Conservation (phyloP, 805 yeast species). For the Kuraishia capsulata region DNA sequence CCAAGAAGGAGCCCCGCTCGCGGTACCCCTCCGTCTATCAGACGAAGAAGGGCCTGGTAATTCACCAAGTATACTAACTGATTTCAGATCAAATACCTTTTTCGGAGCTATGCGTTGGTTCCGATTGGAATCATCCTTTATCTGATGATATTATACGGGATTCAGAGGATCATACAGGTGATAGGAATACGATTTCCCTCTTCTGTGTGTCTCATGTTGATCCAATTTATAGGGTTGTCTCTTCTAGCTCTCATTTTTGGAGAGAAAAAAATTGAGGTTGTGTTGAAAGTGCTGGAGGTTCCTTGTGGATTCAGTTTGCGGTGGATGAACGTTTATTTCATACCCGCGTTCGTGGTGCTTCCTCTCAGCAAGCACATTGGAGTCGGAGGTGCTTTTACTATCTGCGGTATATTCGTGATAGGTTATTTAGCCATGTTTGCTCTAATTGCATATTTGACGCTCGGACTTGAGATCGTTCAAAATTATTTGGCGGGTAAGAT, state of each 20-base stretch:
- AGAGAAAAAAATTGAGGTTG: conserved; percentile 15
- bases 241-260: conserved; percentile 27
- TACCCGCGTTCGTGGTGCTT: conserved; percentile 66
- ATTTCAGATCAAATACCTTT: background rate
- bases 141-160: conserved; percentile 40
- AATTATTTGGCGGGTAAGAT: background rate
- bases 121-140: conserved; percentile 33
- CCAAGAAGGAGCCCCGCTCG: no score
- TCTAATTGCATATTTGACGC: conserved; percentile 38
- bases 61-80: no score
- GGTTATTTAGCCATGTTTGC: conserved; percentile 51
- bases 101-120: background rate
- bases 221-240: conserved; percentile 39
- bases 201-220: conserved; percentile 62
- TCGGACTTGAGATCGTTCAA: conserved; percentile 27
- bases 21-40: no score
- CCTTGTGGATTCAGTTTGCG: conserved; percentile 54
- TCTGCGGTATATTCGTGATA: conserved; percentile 62
- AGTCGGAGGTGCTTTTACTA: conserved; percentile 60
- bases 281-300: conserved; percentile 35
- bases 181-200: conserved; percentile 54
- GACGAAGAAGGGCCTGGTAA: no score
- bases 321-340: conserved; percentile 74
- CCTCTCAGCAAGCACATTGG: conserved; percentile 61
- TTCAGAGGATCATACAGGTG: conserved; percentile 34